Conservation (phyloP, 2,329 filamentous ascomycete genomes). For the Fusarium verticillioides region DNA sequence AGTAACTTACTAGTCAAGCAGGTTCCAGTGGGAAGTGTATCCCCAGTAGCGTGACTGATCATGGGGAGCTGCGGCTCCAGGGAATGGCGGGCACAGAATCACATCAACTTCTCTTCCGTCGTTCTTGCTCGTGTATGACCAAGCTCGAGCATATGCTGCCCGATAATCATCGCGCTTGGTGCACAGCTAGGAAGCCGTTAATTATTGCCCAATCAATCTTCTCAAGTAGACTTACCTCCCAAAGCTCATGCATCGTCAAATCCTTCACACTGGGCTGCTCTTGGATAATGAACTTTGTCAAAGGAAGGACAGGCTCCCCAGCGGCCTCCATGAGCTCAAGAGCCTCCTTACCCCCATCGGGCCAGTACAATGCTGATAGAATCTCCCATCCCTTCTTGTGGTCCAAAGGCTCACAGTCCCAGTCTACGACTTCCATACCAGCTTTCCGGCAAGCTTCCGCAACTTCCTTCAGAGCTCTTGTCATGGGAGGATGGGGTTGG, state of each 20-base stretch:
- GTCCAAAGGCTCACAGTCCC: slow-evolving; percentile 61
- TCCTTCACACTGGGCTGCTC: slow-evolving; percentile 59
- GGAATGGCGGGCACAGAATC: slow-evolving; percentile 69
- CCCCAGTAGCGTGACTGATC: slow-evolving; percentile 64
- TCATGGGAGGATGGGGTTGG: slow-evolving; percentile 68
- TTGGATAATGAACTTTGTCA: slow-evolving; percentile 68
- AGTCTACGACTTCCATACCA: slow-evolving; percentile 65
- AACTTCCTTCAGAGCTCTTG: slow-evolving; percentile 65
- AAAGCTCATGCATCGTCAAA: slow-evolving; percentile 54
- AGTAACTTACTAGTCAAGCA: slow-evolving; percentile 66
- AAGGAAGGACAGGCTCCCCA: slow-evolving; percentile 67
- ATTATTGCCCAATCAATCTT: fast-evolving
- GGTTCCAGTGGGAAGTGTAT: slow-evolving; percentile 75
- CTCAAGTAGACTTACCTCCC: slow-evolving; percentile 45
- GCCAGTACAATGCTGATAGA: slow-evolving; percentile 61
- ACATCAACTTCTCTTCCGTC: slow-evolving; percentile 62
- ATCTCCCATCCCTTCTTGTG: slow-evolving; percentile 64
- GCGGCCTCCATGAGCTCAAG: slow-evolving; percentile 60
- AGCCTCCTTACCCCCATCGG: slow-evolving; percentile 68
- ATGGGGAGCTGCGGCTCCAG: slow-evolving; percentile 61
- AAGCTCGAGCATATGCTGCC: slow-evolving; percentile 50
- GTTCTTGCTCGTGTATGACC: slow-evolving; percentile 49
- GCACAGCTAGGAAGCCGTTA: slow-evolving; percentile 43
- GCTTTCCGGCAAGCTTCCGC: slow-evolving; percentile 60
- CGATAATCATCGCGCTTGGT: slow-evolving; percentile 54